phyloP scores from a whole-genome alignment of 2,329 filamentous ascomycete species.

The Ceratocystiopsis minuta region DNA sequence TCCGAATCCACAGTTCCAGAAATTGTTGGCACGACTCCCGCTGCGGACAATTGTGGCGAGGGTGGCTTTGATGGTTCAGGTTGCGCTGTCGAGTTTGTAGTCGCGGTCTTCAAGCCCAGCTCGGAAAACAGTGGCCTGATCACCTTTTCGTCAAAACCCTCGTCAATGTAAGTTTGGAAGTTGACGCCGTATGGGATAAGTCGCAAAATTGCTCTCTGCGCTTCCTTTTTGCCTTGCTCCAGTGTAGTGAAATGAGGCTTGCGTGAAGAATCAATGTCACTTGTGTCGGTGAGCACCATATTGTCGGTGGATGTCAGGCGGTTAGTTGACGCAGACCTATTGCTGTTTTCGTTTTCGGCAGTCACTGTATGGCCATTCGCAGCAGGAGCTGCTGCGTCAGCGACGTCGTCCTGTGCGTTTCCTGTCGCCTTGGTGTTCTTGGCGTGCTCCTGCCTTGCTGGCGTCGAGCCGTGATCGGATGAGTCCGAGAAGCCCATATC shows the following conservation, averaged over 20 bases:
- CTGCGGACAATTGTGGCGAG: too few species aligned
- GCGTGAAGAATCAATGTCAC: too few species aligned
- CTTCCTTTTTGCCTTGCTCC: constrained; percentile 33
- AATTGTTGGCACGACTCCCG: too few species aligned
- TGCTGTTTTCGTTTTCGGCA: not conserved
- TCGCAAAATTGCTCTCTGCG: constrained; percentile 48
- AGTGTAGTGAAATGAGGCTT: constrained; percentile 14
- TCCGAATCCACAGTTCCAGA: not conserved
- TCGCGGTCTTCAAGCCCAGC: constrained; percentile 37
- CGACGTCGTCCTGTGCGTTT: not conserved
- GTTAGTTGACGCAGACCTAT: too few species aligned
- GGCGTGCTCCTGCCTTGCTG: not conserved
- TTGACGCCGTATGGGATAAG: constrained; percentile 49
- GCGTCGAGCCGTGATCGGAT: not conserved
- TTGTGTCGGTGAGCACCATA: too few species aligned
- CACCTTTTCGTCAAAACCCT: constrained; percentile 48
- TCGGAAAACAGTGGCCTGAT: constrained; percentile 50
- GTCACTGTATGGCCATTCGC: not conserved
- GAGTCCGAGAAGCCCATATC: constrained; percentile 7
- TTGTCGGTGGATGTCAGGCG: too few species aligned
- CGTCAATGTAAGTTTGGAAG: constrained; percentile 54
- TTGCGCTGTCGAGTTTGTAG: not conserved
- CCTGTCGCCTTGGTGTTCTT: not conserved
- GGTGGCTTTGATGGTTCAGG: too few species aligned
- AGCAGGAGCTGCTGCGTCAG: not conserved